phyloP scores from a whole-genome alignment of 257 asterid genomes.

The Catharanthus roseus region DNA sequence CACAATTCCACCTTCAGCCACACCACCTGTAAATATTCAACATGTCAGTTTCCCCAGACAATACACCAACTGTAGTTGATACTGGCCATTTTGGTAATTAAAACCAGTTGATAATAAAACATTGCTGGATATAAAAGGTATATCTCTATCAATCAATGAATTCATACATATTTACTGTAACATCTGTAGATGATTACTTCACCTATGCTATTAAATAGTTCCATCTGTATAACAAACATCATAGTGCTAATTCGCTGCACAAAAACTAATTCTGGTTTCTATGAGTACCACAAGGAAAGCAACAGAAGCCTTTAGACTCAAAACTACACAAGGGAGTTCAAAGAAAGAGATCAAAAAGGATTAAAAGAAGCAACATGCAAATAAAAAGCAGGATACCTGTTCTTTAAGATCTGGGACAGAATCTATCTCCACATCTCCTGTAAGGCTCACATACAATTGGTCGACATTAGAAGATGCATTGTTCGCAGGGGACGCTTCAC shows the following conservation, averaged over 20 bases:
- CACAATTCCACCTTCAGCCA: slow-evolving; percentile 91
- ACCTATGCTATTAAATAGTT: neutral
- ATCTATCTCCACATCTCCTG: slow-evolving; percentile 48
- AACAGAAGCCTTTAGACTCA: neutral
- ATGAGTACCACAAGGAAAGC: neutral
- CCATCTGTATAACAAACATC: neutral
- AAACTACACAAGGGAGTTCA: neutral
- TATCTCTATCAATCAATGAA: neutral
- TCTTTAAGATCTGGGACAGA: slow-evolving; percentile 77
- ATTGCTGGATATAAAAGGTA: neutral
- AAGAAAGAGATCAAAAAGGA: neutral
- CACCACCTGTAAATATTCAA: slow-evolving; percentile 45
- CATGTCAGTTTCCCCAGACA: neutral
- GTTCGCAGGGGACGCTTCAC: slow-evolving; percentile 36
- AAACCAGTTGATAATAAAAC: neutral
- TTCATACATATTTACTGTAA: too few relatives aligned
- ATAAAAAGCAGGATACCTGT: slow-evolving; percentile 55
- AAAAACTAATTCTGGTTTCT: neutral
- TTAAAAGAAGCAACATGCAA: too few relatives aligned
- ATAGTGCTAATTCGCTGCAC: neutral
- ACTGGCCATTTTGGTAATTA: too few relatives aligned
- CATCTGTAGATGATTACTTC: neutral
- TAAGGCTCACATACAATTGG: slow-evolving; percentile 32
- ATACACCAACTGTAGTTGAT: slow-evolving; percentile 2
- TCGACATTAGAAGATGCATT: slow-evolving; percentile 32